Percentiles rank a stretch among this genome's conserved stretches.
Evolutionary conservation across 129 eudicot species (phyloP).

Genomic region (Dittrichia graveolens): DNA sequence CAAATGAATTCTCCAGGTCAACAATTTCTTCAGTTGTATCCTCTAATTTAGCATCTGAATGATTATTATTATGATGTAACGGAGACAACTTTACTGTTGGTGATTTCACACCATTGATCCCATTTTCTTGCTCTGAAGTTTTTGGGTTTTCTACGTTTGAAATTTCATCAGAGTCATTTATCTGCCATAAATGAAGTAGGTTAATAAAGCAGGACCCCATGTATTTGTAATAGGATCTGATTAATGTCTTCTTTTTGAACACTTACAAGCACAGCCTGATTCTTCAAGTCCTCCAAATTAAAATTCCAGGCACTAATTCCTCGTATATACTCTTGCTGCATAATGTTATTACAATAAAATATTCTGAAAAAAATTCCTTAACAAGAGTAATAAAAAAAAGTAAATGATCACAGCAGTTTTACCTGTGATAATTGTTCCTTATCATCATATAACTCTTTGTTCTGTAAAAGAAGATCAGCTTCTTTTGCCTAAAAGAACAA

Average conservation of each 20-base stretch:
- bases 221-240: background rate
- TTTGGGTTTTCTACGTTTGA: conserved; percentile 48
- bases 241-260: background rate
- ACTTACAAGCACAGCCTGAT: conserved; percentile 89
- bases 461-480: conserved; percentile 79
- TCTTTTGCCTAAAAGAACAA: conserved; percentile 72
- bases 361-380: background rate
- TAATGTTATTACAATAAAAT: background rate
- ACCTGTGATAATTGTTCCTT: conserved; percentile 94
- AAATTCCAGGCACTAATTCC: conserved; percentile 98
- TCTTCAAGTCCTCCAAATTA: conserved; percentile 89
- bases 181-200: conserved; percentile 45
- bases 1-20: conserved; percentile 68
- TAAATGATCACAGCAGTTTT: background rate
- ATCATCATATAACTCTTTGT: conserved; percentile 69
- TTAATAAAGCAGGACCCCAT: conserved; percentile 5
- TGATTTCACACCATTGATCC: conserved; percentile 39
- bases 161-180: conserved; percentile 58
- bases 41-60: conserved; percentile 49
- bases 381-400: too few species aligned
- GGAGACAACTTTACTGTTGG: conserved; percentile 35
- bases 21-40: conserved; percentile 50
- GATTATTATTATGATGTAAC: conserved; percentile 25
- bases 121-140: conserved; percentile 41
- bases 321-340: conserved; percentile 93